Evolutionary conservation across 495 filamentous ascomycete genomes (phyloP).

Genomic region (Penicillium pulvis): DNA sequence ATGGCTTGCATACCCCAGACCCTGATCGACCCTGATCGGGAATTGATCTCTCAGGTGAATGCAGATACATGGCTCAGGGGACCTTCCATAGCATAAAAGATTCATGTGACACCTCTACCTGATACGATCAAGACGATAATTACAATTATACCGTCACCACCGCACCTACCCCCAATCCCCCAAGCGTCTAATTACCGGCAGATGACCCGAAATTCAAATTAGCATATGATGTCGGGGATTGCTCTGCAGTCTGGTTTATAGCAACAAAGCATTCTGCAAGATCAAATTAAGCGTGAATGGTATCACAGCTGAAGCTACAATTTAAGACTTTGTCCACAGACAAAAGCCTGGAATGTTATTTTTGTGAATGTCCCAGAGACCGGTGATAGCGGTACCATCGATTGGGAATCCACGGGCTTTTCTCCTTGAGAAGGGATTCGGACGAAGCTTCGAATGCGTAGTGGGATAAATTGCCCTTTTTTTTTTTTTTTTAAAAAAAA

Average conservation of each 20-base stretch:
- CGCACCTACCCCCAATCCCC: background rate
- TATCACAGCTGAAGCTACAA: conserved; percentile 13
- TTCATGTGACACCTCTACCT: conserved; percentile 2
- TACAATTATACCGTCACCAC: conserved; percentile 1
- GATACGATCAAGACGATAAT: conserved; percentile 5
- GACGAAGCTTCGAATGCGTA: conserved; percentile 29
- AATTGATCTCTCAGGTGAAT: conserved; percentile 15
- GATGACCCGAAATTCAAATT: conserved; percentile 7
- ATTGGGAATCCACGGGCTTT: conserved; percentile 38
- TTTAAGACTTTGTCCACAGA: conserved; percentile 15
- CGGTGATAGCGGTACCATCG: conserved; percentile 34
- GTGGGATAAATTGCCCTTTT: conserved; percentile 31
- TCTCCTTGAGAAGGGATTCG: conserved; percentile 32
- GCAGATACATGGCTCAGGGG: conserved; percentile 18
- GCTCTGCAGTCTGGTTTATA: conserved; percentile 6
- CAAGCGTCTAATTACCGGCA: background rate
- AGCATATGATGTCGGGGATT: conserved; percentile 12
- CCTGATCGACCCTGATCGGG: background rate
- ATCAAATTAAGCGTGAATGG: conserved; percentile 10
- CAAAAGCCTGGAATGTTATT: conserved; percentile 30
- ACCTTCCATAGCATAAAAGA: conserved; percentile 1
- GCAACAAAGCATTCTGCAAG: conserved; percentile 17
- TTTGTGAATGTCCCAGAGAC: conserved; percentile 19
- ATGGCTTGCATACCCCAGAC: background rate
- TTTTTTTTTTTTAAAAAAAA: too few relatives aligned